A percentile compares a stretch with the other conserved stretches of the same genome.
Conservation (phyloP, 1,284 basidiomycete genomes). For the Ustilago esculenta region DNA sequence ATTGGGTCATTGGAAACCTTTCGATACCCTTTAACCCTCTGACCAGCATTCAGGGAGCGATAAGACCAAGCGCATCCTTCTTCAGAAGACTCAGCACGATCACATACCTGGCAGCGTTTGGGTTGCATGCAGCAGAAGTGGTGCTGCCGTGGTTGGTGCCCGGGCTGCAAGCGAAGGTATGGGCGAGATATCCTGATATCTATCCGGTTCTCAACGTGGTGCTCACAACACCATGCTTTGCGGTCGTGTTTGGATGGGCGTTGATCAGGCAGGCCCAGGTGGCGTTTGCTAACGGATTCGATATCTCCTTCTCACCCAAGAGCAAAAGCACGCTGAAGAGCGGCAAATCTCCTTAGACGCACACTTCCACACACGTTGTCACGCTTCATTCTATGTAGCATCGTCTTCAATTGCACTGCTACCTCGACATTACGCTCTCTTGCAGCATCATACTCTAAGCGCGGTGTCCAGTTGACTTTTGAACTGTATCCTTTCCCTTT, state of each 20-base stretch:
- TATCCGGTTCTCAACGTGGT: conserved; percentile 86
- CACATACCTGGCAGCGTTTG: conserved; percentile 70
- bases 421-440: too few relatives aligned
- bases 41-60: conserved; percentile 10
- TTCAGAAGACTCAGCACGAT: conserved; percentile 19
- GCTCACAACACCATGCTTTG: conserved; percentile 81
- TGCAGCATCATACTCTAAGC: conserved; percentile 5
- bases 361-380: too few relatives aligned
- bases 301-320: conserved; percentile 6
- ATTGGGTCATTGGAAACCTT: conserved; percentile 75
- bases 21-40: conserved; percentile 17
- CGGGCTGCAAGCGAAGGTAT: conserved; percentile 66
- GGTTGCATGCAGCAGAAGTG: conserved; percentile 76
- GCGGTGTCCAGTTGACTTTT: conserved; percentile 12
- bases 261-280: conserved; percentile 63
- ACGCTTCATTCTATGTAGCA: too few relatives aligned
- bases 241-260: conserved; percentile 70
- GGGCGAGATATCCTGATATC: conserved; percentile 83
- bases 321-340: not conserved
- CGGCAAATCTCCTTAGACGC: too few relatives aligned
- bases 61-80: conserved; percentile 1
- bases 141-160: conserved; percentile 67
- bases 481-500: conserved; percentile 13
- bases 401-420: not conserved
- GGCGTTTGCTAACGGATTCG: conserved; percentile 57